These are phyloP conservation scores for Brassica hybrid DNA, from an alignment of 441 rosid genomes.

Conservation along the genomic window DNA sequence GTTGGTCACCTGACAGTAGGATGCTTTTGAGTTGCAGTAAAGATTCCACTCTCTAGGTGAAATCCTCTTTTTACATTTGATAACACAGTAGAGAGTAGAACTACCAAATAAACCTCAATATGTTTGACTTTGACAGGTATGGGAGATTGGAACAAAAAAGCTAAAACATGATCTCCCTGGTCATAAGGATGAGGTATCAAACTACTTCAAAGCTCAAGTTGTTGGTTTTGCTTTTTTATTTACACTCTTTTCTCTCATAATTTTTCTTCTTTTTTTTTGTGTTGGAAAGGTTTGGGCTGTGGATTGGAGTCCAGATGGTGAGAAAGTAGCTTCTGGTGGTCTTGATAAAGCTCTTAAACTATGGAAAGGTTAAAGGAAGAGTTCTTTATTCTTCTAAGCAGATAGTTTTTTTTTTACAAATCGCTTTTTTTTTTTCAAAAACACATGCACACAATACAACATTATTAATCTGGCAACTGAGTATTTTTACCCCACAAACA, in stretches of 20 bases:
- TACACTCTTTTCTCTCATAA: neutral
- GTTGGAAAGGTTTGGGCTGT: slow-evolving; percentile 76
- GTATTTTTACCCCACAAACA: neutral
- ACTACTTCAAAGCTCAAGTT: neutral
- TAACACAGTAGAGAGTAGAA: neutral
- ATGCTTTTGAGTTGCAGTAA: slow-evolving; percentile 96
- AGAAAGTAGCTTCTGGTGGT: slow-evolving; percentile 98
- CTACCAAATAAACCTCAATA: slow-evolving; percentile 7
- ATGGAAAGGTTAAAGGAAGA: slow-evolving; percentile 76
- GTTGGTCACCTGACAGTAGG: slow-evolving; percentile 99
- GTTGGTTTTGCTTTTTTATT: too few relatives aligned
- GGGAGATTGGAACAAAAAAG: slow-evolving; percentile 80
- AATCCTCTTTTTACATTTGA: neutral
- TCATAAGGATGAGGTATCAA: slow-evolving; percentile 81
- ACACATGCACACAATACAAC: slow-evolving; percentile 3
- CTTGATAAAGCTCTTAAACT: slow-evolving; percentile 83
- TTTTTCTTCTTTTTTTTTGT: neutral
- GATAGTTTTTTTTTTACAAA: neutral
- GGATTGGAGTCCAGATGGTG: slow-evolving; percentile 99
- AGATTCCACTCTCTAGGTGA: slow-evolving; percentile 94
- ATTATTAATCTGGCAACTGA: slow-evolving; percentile 2
- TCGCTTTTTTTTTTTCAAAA: neutral
- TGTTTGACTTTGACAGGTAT: slow-evolving; percentile 53
- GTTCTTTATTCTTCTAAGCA: neutral
- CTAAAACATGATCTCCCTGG: slow-evolving; percentile 96